Conservation (phyloP, 1,139 yeast genomes). For the Saccharomyces hybrid region DNA sequence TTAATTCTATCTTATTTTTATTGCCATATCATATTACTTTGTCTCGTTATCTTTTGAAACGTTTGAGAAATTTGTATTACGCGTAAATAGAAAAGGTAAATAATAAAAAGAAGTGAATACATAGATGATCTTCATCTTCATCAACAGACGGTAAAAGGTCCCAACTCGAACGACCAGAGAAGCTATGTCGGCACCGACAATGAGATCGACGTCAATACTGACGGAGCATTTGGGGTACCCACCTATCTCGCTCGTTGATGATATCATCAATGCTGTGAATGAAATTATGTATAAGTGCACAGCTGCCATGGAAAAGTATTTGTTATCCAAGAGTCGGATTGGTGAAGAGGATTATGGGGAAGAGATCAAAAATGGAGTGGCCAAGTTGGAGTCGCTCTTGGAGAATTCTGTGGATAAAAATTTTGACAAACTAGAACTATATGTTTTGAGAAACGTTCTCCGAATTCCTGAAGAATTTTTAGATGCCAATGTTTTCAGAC, state of each 20-base stretch:
- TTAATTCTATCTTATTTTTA: neutral
- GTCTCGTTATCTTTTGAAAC: neutral
- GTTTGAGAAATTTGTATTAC: neutral
- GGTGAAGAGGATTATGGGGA: conserved; percentile 27
- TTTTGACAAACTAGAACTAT: conserved; percentile 81
- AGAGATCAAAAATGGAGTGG: conserved; percentile 72
- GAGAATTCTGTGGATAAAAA: conserved; percentile 76
- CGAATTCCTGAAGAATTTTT: conserved; percentile 64
- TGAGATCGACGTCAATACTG: conserved; percentile 48
- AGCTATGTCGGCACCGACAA: conserved; percentile 37
- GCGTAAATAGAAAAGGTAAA: neutral
- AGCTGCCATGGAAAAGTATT: conserved; percentile 65
- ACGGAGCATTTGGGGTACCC: conserved; percentile 86
- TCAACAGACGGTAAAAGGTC: neutral
- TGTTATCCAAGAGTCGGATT: conserved; percentile 33
- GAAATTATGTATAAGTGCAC: conserved; percentile 79
- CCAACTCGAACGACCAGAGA: neutral
- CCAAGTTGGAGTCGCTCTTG: conserved; percentile 67
- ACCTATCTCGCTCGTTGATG: conserved; percentile 81
- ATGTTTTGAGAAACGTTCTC: conserved; percentile 69
- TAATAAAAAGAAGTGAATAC: neutral
- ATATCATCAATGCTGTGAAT: conserved; percentile 82
- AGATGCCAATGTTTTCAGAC: conserved; percentile 56
- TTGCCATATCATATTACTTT: neutral
- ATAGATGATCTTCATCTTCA: neutral